Base-by-base conservation (phyloP, 75 land plant genomes). In the Selaginella tamariscina region DNA sequence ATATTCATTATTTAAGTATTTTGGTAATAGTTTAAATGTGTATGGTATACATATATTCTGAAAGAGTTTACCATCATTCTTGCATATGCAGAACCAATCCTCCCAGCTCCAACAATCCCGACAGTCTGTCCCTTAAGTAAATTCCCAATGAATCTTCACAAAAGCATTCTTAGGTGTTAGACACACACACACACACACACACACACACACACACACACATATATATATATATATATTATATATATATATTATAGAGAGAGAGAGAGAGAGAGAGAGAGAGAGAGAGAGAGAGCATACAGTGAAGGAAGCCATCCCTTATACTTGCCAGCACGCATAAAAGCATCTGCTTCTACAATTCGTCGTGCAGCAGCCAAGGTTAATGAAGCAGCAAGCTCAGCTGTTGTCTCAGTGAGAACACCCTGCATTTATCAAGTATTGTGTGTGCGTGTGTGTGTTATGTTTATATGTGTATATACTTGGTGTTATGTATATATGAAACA, bases 61-160 rank as follows among this genome's bases (percentile, higher is more conserved):
- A 5, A 39, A 5, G 15, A 39, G 49, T 18, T 63, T 81, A 89
- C 98, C 98, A 93, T 93, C 95, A 93, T 93, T 69, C 98, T 73
- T 32, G 98, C 98, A 83, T 93, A 93, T 24, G 98, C 98, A 69
- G 98, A 89, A 31, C 98, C 98, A 74, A 93, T 93, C 30, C 98
- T 82, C 69, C 98, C 98, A 74, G 98, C 98, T 66, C 95, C 98
- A 83, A 93, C 84, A 22, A 93, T 91, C 60, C 98, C 98, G 71
- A 93, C 95, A 15, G 98, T 93, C 71, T 93, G 95, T 32, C 98
- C 98, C 74, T 86, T 93, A 15, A 89, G 80, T 71, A 93, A 75
- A 62, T 89, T 93, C 21, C 98, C 98, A 64, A 93, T 89, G 81
- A 84, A 93, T 73, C 98, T 92, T 54, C 33, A 1, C 24, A 11